These are phyloP conservation scores for Spizellomyces punctatus DNA, from an alignment of 192 early-diverging fungal species.

Conservation along the genomic window DNA sequence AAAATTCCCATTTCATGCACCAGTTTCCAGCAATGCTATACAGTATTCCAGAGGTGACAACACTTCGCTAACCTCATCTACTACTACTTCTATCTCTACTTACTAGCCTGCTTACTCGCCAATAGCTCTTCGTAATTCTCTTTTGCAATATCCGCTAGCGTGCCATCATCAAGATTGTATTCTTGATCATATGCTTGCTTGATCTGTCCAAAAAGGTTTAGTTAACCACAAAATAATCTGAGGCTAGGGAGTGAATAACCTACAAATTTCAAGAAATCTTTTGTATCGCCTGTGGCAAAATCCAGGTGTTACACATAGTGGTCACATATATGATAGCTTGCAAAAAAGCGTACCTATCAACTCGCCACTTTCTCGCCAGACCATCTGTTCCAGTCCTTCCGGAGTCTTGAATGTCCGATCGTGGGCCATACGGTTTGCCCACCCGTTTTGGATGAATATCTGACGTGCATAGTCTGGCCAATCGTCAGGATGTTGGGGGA, in stretches of 20 bases:
- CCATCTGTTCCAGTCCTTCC: conserved; percentile 9
- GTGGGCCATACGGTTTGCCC: conserved; percentile 16
- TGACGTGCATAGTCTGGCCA: conserved; percentile 8
- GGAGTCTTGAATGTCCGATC: conserved; percentile 21
- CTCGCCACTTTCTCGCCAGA: conserved; percentile 33
- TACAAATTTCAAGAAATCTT: conserved; percentile 23
- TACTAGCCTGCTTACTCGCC: not conserved
- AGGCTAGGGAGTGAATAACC: not conserved
- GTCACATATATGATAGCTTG: no score
- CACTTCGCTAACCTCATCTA: no score
- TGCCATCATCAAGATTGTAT: not conserved
- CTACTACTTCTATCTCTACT: no score
- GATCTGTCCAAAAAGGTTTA: not conserved
- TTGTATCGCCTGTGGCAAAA: not conserved
- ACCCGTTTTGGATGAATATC: conserved; percentile 13
- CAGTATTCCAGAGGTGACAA: no score
- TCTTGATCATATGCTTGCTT: conserved; percentile 22
- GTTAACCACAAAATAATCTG: no score
- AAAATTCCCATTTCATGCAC: no score
- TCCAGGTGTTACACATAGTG: no score
- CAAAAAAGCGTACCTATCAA: conserved; percentile 15
- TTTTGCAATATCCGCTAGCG: conserved; percentile 2
- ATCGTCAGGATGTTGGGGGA: conserved; percentile 7
- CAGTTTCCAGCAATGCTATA: no score
- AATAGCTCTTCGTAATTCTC: not conserved